Percentiles rank a stretch among this genome's conserved stretches.
These are phyloP conservation scores for Macrotyloma uniflorum DNA, from an alignment of 306 rosid genomes.

Conservation along the genomic window DNA sequence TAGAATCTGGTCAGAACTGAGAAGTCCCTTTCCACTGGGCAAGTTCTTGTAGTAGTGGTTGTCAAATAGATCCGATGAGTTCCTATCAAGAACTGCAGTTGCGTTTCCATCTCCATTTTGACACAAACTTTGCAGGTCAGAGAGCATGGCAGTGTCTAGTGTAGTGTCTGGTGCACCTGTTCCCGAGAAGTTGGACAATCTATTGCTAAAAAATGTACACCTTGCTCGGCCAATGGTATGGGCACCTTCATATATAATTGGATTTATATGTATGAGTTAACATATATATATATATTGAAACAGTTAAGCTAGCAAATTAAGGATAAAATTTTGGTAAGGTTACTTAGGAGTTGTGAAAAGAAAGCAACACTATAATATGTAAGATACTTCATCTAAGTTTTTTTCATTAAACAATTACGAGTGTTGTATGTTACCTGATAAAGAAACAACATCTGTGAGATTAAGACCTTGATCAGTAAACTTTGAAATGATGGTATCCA, in stretches of 20 bases:
- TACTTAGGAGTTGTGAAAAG: neutral
- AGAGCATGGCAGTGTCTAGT: conserved; percentile 53
- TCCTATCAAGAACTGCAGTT: conserved; percentile 61
- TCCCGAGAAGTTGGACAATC: conserved; percentile 75
- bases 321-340: neutral
- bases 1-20: conserved; percentile 76
- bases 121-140: conserved; percentile 69
- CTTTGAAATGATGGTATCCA: conserved; percentile 49
- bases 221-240: conserved; percentile 82
- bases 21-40: conserved; percentile 63
- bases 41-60: conserved; percentile 77
- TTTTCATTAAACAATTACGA: neutral
- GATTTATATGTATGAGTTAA: neutral
- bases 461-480: conserved; percentile 61
- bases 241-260: conserved; percentile 54
- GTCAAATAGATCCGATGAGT: conserved; percentile 82
- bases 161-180: conserved; percentile 64
- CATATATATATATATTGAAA: neutral
- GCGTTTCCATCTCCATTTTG: conserved; percentile 68
- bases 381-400: no score
- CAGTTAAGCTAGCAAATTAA: neutral
- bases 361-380: neutral
- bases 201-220: conserved; percentile 66
- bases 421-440: conserved; percentile 61
- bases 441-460: conserved; percentile 62